These are phyloP conservation scores for Botryosphaeria agaves DNA, from an alignment of 2,329 filamentous ascomycete genomes.

Conservation along the genomic window DNA sequence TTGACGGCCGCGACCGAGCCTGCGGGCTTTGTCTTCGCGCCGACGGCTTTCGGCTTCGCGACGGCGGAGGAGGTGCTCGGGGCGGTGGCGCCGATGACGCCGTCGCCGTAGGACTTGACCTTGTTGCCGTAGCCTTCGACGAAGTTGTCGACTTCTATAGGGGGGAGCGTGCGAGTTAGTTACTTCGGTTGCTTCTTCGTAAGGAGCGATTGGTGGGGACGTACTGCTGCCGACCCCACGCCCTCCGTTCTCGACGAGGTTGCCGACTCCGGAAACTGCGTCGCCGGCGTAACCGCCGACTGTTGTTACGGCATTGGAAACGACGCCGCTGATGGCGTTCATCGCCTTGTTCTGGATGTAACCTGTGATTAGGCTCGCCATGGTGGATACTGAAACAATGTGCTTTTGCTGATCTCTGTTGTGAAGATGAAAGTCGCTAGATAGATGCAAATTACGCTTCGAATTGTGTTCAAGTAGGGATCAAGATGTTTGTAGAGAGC, in stretches of 20 bases:
- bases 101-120: slow-evolving; percentile 17
- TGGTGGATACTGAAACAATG: background rate
- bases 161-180: too few species aligned
- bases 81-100: slow-evolving; percentile 12
- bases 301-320: slow-evolving; percentile 16
- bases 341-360: background rate
- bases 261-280: slow-evolving; percentile 17
- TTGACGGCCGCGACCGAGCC: too few species aligned
- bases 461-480: too few species aligned
- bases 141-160: slow-evolving; percentile 10
- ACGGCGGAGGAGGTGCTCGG: background rate
- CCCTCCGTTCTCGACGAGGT: slow-evolving; percentile 14
- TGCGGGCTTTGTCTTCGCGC: too few species aligned
- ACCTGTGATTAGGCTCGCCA: background rate
- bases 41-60: too few species aligned
- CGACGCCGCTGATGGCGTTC: slow-evolving; percentile 6
- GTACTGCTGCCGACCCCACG: slow-evolving; percentile 15
- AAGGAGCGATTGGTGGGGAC: background rate
- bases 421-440: too few species aligned
- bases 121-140: slow-evolving; percentile 15
- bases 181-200: too few species aligned
- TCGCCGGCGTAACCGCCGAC: slow-evolving; percentile 19
- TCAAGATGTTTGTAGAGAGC: too few species aligned
- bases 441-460: too few species aligned
- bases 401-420: background rate